phyloP scores from a whole-genome alignment of 768 basidiomycete species.

The Mycena amicta region DNA sequence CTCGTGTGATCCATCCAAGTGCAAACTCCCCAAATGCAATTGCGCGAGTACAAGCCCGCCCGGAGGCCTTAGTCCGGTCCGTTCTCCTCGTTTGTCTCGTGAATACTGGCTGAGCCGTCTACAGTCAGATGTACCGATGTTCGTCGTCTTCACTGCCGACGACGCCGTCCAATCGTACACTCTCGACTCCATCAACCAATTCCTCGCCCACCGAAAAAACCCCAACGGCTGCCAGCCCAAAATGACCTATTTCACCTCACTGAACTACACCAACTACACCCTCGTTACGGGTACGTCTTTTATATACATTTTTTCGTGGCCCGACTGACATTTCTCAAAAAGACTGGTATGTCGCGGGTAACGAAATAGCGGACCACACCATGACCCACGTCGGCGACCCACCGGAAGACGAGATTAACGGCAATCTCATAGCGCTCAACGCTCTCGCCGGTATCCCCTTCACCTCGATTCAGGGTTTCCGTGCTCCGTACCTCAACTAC shows the following conservation, averaged over 20 bases:
- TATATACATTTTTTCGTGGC: background rate
- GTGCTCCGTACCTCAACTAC: constrained; percentile 76
- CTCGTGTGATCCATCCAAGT: constrained; percentile 48
- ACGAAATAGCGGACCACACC: constrained; percentile 82
- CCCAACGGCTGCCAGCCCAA: constrained; percentile 76
- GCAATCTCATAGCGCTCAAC: constrained; percentile 79
- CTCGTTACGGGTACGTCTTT: constrained; percentile 55
- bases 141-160: constrained; percentile 54
- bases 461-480: constrained; percentile 66
- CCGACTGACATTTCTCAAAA: constrained; percentile 14
- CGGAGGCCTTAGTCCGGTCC: constrained; percentile 49
- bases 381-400: constrained; percentile 80
- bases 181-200: constrained; percentile 70
- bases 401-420: constrained; percentile 66
- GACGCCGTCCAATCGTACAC: constrained; percentile 81
- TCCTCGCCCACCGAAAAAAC: constrained; percentile 72
- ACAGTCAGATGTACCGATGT: constrained; percentile 44
- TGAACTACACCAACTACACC: constrained; percentile 76
- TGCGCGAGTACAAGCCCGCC: constrained; percentile 55
- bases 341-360: constrained; percentile 81
- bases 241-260: constrained; percentile 76
- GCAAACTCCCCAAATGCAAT: constrained; percentile 53
- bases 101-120: background rate
- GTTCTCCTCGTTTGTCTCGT: constrained; percentile 11
- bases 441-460: constrained; percentile 78